Conservation (phyloP, 305 asterid genomes). For the Rubia peregrina region DNA sequence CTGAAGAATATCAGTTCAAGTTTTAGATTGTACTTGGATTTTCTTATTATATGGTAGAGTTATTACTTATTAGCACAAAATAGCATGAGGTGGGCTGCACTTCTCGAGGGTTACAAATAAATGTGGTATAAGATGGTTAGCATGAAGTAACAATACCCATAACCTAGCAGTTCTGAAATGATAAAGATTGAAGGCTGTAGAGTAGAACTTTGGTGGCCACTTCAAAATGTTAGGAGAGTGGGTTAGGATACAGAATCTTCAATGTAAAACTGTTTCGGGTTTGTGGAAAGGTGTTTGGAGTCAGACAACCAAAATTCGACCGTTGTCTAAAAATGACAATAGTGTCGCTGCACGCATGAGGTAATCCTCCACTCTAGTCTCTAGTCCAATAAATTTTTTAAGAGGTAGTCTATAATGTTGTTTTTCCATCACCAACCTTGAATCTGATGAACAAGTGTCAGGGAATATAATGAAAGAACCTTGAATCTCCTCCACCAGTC, state of each 20-base stretch:
- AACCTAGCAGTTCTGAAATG: background rate
- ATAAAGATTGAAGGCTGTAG: background rate
- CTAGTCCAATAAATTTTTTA: background rate
- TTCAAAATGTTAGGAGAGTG: conserved; percentile 17
- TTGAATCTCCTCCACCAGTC: background rate
- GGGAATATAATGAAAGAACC: conserved; percentile 7
- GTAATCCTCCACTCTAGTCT: conserved; percentile 4
- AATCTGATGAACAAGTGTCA: background rate
- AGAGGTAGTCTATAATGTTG: background rate
- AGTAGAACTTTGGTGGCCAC: conserved; percentile 15
- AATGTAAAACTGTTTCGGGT: conserved; percentile 17
- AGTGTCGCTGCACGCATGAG: conserved; percentile 13
- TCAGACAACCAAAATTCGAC: conserved; percentile 19
- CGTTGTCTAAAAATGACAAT: conserved; percentile 13
- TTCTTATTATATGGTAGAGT: background rate
- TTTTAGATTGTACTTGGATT: background rate
- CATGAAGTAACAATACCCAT: background rate
- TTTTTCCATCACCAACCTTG: background rate
- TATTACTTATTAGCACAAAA: background rate
- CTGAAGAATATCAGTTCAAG: background rate
- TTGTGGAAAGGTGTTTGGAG: conserved; percentile 24
- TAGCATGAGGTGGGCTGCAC: background rate
- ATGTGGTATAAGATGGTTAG: background rate
- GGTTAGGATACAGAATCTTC: conserved; percentile 25
- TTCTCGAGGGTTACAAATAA: background rate